Base-by-base conservation (phyloP, 768 basidiomycete genomes). In the Tricholoma hemisulphureum region DNA sequence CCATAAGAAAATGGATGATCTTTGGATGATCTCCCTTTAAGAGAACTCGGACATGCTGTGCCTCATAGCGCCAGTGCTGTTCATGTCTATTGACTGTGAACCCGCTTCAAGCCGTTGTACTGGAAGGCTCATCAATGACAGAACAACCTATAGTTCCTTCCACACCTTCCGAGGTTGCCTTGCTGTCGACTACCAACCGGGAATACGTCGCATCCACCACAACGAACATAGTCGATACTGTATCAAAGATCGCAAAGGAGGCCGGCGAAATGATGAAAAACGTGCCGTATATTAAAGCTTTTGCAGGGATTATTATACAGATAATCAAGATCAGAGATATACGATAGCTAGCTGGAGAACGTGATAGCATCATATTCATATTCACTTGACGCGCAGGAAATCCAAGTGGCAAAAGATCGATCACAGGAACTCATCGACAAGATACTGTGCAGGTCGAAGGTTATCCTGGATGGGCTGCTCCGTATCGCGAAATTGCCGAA, bases 401-500 rank as follows among this genome's bases (percentile, higher is more conserved):
- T 51, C 29, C 29, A 51, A 34, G n/a, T 16, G 31, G 35, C 16
- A 13, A 52, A 49, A 23, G 48, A 49, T 16, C 48, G 51, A 52
- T 52, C 24, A 10, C 28, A 11, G 20, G 51, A 52, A 52, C 31
- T 52, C 26, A 52, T 52, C 24, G 35, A 52, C 16, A 52, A 52
- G 16, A 20, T 52, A 34, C 16, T 51, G 23, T n/a, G n/a, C 4
- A 51, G 28, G 29, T 51, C 29, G 14, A 16, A 51, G n/a, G 23
- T 51, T 26, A 21, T 51, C n/a, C 29, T 51, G 28, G 50, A 51
- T 31, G 50, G 50, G 21, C 50, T 51, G 29, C 50, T 51, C n/a
- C 34, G 9, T 29, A 21, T 51, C 20, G 29, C 29, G 34, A 31
- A 31, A 32, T 51, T 29, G 21, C 34, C 50, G 11, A 29, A 18